Evolutionary conservation across 495 filamentous ascomycete species (phyloP).

Genomic region (Xylaria palmicola): DNA sequence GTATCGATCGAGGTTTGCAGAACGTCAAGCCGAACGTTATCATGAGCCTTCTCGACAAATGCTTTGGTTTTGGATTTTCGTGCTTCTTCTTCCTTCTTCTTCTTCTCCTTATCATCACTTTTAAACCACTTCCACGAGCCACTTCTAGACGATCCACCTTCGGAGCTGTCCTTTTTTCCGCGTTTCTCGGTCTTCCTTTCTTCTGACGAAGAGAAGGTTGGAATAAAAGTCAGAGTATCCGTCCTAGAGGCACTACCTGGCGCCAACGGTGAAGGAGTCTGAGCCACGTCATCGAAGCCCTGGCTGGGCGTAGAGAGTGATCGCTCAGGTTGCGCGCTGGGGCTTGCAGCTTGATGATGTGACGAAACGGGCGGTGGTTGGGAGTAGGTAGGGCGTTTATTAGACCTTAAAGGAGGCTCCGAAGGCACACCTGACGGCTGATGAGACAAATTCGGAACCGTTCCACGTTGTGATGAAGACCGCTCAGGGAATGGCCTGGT

Average conservation of each 20-base stretch:
- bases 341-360: slow-evolving; percentile 17
- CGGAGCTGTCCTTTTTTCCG: slow-evolving; percentile 62
- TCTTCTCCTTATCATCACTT: slow-evolving; percentile 60
- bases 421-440: slow-evolving; percentile 20
- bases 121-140: slow-evolving; percentile 44
- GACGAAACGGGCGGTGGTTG: slow-evolving; percentile 30
- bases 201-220: slow-evolving; percentile 63
- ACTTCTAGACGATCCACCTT: slow-evolving; percentile 38
- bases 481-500: slow-evolving; percentile 46
- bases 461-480: slow-evolving; percentile 52
- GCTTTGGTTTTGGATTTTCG: slow-evolving; percentile 56
- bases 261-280: slow-evolving; percentile 64
- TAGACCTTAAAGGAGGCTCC: slow-evolving; percentile 51
- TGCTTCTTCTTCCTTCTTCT: slow-evolving; percentile 55
- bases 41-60: slow-evolving; percentile 58
- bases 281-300: slow-evolving; percentile 60
- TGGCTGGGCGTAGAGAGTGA: slow-evolving; percentile 28
- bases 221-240: slow-evolving; percentile 80
- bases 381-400: slow-evolving; percentile 41
- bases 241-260: slow-evolving; percentile 67
- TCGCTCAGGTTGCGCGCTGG: slow-evolving; percentile 17
- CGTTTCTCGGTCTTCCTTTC: slow-evolving; percentile 64
- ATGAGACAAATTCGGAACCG: slow-evolving; percentile 21
- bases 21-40: slow-evolving; percentile 77
- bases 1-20: slow-evolving; percentile 76